phyloP scores from a whole-genome alignment of 2,329 filamentous ascomycete genomes.

The Tolypocladium endophyticum region DNA sequence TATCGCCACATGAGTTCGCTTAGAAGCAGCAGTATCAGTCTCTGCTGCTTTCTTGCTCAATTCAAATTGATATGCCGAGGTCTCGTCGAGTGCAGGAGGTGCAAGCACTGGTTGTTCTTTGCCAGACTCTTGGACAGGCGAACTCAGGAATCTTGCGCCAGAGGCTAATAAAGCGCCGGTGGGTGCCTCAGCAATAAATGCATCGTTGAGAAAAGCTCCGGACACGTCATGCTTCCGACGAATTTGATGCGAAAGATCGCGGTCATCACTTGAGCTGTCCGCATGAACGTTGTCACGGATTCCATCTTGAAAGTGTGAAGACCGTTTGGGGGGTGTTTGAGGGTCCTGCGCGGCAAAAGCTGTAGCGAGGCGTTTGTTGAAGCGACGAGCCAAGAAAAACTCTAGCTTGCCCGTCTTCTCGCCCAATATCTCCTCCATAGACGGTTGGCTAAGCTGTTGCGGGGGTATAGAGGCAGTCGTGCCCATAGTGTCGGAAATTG shows the following conservation, averaged over 20 bases:
- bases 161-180: slow-evolving; percentile 14
- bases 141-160: slow-evolving; percentile 22
- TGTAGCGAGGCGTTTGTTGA: not conserved
- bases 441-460: not conserved
- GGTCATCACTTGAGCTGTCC: not conserved
- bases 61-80: slow-evolving; percentile 19
- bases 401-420: slow-evolving; percentile 23
- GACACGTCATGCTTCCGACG: not conserved
- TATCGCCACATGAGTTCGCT: not conserved
- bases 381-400: not conserved
- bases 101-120: not conserved
- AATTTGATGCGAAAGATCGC: not conserved
- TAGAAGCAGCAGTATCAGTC: not conserved
- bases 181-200: not conserved
- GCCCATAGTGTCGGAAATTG: slow-evolving; percentile 7
- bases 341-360: not conserved
- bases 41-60: slow-evolving; percentile 13
- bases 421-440: slow-evolving; percentile 19
- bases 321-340: not conserved
- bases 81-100: slow-evolving; percentile 12
- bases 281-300: not conserved
- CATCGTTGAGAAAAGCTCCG: not conserved
- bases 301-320: not conserved
- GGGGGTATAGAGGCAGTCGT: not conserved
- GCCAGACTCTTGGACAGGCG: slow-evolving; percentile 3